A percentile compares a stretch with the other conserved stretches of the same genome.
Evolutionary conservation across 768 basidiomycete species (phyloP).

Genomic region (Calocera viscosa): DNA sequence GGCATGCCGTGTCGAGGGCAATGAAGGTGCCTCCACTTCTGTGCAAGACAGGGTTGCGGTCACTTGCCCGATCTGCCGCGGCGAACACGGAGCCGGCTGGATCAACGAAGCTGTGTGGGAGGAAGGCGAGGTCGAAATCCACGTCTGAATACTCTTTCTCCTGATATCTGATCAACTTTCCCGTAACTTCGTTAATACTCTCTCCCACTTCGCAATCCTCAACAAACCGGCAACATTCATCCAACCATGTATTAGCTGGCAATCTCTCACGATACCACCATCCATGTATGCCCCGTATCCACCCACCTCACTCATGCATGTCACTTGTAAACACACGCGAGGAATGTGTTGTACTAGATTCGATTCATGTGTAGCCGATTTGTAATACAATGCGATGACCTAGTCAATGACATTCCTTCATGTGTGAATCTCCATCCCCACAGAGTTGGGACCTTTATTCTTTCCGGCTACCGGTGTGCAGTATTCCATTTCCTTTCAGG

Average conservation of each 20-base stretch:
- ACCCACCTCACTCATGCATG: not conserved
- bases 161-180: not conserved
- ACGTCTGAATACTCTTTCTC: not conserved
- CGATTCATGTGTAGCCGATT: not conserved
- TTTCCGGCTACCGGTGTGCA: too few species aligned
- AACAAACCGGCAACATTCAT: too few species aligned
- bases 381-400: too few species aligned
- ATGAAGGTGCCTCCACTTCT: not conserved
- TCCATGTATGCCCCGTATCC: not conserved
- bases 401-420: too few species aligned
- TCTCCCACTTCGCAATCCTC: too few species aligned
- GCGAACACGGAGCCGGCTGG: not conserved
- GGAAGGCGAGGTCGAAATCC: not conserved
- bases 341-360: not conserved
- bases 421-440: too few species aligned
- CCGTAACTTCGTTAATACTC: not conserved
- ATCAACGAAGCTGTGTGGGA: not conserved
- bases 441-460: too few species aligned
- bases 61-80: not conserved
- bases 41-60: not conserved
- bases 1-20: not conserved
- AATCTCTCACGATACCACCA: not conserved
- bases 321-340: not conserved
- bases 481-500: not conserved
- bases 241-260: not conserved